Conservation (phyloP, 352 stramenopile species). For the Pythium rishiriense region DNA sequence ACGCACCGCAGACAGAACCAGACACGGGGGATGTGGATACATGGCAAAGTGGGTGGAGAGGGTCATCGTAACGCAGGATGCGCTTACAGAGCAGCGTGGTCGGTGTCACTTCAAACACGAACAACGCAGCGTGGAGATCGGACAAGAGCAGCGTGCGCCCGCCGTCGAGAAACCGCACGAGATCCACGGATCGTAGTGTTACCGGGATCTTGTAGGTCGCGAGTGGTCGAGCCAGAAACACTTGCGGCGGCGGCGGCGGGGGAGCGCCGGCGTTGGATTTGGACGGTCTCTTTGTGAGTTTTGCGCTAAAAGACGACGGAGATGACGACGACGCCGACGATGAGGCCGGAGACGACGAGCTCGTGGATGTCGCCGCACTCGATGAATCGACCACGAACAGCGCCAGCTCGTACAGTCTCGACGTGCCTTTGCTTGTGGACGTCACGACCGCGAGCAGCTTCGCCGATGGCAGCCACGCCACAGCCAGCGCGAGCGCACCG, state of each 20-base stretch:
- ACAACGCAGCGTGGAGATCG: conserved; percentile 14
- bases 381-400: conserved; percentile 2
- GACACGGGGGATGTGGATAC: neutral
- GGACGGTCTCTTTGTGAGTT: neutral
- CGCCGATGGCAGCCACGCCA: conserved; percentile 12
- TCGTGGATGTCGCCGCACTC: neutral
- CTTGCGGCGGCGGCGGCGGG: neutral
- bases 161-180: conserved; percentile 13
- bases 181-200: neutral
- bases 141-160: conserved; percentile 18
- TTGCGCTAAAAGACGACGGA: neutral
- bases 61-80: conserved; percentile 12
- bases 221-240: conserved; percentile 10
- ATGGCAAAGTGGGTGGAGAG: conserved; percentile 10
- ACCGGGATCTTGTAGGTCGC: conserved; percentile 9
- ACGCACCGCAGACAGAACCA: neutral
- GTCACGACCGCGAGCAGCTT: conserved; percentile 19
- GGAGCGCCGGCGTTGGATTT: neutral
- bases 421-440: neutral
- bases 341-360: neutral
- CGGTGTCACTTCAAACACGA: conserved; percentile 19
- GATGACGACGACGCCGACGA: neutral
- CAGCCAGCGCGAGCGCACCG: neutral
- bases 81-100: conserved; percentile 12
- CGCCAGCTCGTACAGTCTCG: neutral